phyloP scores from a whole-genome alignment of 306 rosid species.

The Cicer arietinum region DNA sequence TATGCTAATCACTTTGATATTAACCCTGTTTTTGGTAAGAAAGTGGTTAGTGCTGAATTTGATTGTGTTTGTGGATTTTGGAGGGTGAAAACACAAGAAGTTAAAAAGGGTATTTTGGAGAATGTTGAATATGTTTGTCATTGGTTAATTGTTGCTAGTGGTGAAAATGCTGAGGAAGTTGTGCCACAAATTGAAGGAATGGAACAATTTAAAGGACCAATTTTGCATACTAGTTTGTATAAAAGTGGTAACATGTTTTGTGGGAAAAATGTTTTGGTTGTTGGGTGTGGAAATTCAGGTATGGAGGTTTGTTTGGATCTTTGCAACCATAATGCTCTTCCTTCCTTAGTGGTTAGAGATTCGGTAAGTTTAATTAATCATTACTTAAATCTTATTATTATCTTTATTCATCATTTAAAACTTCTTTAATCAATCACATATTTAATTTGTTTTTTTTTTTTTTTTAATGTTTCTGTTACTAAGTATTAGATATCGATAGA shows the following conservation, averaged over 20 bases:
- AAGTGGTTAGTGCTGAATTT: conserved; percentile 64
- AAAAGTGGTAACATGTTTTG: conserved; percentile 70
- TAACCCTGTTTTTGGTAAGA: conserved; percentile 57
- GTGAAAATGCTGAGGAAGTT: conserved; percentile 82
- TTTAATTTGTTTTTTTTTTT: too few relatives aligned
- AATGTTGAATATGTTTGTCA: conserved; percentile 55
- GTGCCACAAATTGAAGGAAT: conserved; percentile 75
- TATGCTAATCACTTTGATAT: conserved; percentile 67
- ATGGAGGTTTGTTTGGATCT: conserved; percentile 96
- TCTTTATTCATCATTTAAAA: background rate
- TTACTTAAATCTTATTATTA: conserved; percentile 14
- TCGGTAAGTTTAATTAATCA: conserved; percentile 60
- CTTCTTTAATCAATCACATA: background rate
- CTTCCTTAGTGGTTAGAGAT: conserved; percentile 81
- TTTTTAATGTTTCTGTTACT: too few relatives aligned
- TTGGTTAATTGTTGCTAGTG: conserved; percentile 88
- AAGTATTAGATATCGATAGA: too few relatives aligned
- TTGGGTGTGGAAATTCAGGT: conserved; percentile 98
- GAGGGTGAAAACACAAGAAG: conserved; percentile 59
- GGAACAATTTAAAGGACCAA: conserved; percentile 61
- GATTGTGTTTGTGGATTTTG: conserved; percentile 55
- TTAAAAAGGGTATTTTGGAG: conserved; percentile 39
- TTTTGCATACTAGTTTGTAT: conserved; percentile 72
- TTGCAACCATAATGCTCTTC: conserved; percentile 75
- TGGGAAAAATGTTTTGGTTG: conserved; percentile 83